phyloP scores from a whole-genome alignment of 257 asterid genomes.

The Penstemon newberryi region DNA sequence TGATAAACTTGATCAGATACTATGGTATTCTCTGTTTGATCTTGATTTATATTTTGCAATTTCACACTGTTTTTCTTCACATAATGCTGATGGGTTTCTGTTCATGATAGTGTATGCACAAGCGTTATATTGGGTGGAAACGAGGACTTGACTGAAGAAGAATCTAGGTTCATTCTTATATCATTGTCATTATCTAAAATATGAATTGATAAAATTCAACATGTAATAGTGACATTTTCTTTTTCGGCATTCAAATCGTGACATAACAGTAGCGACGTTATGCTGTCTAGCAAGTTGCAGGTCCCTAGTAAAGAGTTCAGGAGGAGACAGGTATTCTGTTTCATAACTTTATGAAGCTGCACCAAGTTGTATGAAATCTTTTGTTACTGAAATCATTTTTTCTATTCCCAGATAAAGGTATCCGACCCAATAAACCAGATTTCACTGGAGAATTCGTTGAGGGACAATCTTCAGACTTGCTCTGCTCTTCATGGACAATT shows the following conservation, averaged over 20 bases:
- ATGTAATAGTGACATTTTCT: not conserved
- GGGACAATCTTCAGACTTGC: constrained; percentile 89
- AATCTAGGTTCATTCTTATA: constrained; percentile 68
- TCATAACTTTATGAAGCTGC: constrained; percentile 21
- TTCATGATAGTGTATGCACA: constrained; percentile 66
- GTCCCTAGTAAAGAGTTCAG: constrained; percentile 85
- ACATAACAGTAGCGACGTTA: constrained; percentile 58
- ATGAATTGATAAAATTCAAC: not conserved
- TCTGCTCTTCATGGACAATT: constrained; percentile 84
- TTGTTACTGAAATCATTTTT: not conserved
- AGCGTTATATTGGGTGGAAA: constrained; percentile 83
- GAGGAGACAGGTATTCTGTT: constrained; percentile 77
- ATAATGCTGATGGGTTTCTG: constrained; percentile 22
- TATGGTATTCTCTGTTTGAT: constrained; percentile 55
- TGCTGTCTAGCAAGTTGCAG: constrained; percentile 66
- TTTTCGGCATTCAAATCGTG: constrained; percentile 28
- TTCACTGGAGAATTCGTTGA: constrained; percentile 74
- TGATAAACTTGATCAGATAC: constrained; percentile 89
- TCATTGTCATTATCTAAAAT: not conserved
- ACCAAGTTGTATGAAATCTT: not conserved
- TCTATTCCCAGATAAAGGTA: constrained; percentile 61
- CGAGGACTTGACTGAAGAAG: constrained; percentile 86
- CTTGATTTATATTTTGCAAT: constrained; percentile 21
- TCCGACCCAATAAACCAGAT: constrained; percentile 84
- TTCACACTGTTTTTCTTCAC: constrained; percentile 16